Percentiles rank a stretch among this genome's conserved stretches.
Evolutionary conservation across 2,329 filamentous ascomycete genomes (phyloP).

Genomic region (Bertia moriformis): DNA sequence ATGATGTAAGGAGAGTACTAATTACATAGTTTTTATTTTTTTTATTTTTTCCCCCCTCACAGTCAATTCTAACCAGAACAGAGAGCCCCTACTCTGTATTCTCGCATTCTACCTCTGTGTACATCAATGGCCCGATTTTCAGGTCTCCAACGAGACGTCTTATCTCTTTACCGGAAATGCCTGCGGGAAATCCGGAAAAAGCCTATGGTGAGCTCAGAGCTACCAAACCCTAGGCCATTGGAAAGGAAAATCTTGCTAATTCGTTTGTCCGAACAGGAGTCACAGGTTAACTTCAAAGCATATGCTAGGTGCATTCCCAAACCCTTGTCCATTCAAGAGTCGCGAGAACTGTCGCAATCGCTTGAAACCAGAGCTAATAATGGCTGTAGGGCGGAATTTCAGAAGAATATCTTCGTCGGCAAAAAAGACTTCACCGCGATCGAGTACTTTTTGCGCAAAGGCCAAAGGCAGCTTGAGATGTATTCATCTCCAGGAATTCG

Average conservation of each 20-base stretch:
- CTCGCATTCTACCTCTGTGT: too few species aligned
- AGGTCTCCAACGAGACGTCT: constrained; percentile 55
- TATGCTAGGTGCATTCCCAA: constrained; percentile 26
- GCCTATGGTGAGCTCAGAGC: constrained; percentile 30
- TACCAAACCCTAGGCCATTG: too few species aligned
- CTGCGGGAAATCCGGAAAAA: constrained; percentile 48
- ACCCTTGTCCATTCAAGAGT: too few species aligned
- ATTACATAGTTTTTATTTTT: too few species aligned
- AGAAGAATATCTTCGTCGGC: constrained; percentile 35
- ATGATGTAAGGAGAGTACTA: too few species aligned
- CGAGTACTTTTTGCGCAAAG: constrained; percentile 55
- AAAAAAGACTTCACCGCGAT: constrained; percentile 60
- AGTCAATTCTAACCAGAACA: too few species aligned
- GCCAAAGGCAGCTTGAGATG: constrained; percentile 49
- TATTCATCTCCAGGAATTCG: constrained; percentile 51
- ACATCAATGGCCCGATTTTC: constrained; percentile 27
- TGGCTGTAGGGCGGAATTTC: constrained; percentile 35
- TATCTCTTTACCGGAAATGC: constrained; percentile 54
- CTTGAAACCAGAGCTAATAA: background rate
- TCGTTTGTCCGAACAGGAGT: too few species aligned
- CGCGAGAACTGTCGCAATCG: background rate
- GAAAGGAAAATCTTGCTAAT: too few species aligned
- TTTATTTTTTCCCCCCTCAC: too few species aligned
- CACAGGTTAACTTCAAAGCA: constrained; percentile 25
- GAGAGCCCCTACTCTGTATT: too few species aligned